Evolutionary conservation across 805 yeast species (phyloP), one percentile per base, ranked within the genome.

Genomic region (Candida vaughaniae): DNA sequence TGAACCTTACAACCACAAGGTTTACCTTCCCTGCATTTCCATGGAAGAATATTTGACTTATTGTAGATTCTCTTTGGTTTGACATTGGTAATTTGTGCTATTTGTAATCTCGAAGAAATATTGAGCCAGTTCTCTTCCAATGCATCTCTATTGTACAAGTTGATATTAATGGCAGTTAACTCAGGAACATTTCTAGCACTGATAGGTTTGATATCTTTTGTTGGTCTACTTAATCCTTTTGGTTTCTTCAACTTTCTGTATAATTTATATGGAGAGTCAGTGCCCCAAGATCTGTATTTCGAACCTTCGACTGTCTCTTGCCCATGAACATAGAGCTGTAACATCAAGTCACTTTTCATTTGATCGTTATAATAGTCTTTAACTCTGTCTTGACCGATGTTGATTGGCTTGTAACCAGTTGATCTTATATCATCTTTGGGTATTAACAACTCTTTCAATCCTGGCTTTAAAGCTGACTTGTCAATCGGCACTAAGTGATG

Each of bases 81-180:
- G 43, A 74, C 79, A 43, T 95, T 95, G n/a, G 99, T 91, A 52
- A 93, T 85, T 60, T 91, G 98, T 52, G 93, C 95, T 40, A 93
- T 57, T 63, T 85, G 91, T 42, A 87, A 71, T 35, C 78, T 70
- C 8, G 95, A 87, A 22, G 89, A 75, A 38, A 89, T 76, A 20
- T 88, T 86, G 43, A 80, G 69, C 64, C 88, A 81, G 29, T 80
- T 74, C 51, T 82, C 79, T 39, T 76, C 80, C 48, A 77, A 77
- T 5, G 93, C 87, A 29, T 77, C 80, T 48, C 77, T 79, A 31
- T 78, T 91, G 54, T 77, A 91, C 52, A 95, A 78, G 60, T 85
- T 86, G 51, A 93, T 67, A 26, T 77, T 71, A 29, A 95, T 73
- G n/a, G 77, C 69, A 38, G 75, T 71, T 31, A 93, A 65, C 41